phyloP scores from a whole-genome alignment of 176 grass and related monocot genomes.

The Raddia distichophylla region DNA sequence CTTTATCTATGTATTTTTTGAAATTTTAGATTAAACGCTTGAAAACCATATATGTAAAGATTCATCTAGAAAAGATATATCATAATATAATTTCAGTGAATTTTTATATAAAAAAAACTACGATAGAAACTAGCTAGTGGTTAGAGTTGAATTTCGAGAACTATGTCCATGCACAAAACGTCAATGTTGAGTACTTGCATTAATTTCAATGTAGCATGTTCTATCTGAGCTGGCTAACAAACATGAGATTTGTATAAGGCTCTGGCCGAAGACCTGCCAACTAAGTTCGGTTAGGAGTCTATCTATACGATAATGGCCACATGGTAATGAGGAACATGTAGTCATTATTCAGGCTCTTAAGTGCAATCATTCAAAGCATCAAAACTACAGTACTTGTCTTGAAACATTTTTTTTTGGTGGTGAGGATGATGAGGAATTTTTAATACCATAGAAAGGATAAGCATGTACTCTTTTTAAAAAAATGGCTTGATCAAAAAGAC shows the following conservation, averaged over 20 bases:
- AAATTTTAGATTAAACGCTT: no score
- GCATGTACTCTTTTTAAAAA: no score
- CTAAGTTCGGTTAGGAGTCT: conserved; percentile 29
- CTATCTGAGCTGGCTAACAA: background rate
- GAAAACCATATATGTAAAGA: no score
- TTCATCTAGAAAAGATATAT: no score
- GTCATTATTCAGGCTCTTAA: background rate
- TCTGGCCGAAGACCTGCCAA: conserved; percentile 13
- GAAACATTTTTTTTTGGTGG: no score
- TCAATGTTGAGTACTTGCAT: background rate
- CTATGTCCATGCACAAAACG: no score
- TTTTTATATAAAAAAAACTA: no score
- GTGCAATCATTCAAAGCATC: background rate
- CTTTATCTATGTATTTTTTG: no score
- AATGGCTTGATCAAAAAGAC: background rate
- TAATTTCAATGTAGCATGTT: background rate
- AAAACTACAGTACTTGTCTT: background rate
- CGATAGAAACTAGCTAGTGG: no score
- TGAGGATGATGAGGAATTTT: background rate
- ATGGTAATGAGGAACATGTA: background rate
- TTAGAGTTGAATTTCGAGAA: no score
- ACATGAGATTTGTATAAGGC: background rate
- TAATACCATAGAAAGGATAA: background rate
- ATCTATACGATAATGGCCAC: background rate
- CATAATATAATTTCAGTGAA: no score